Percentiles rank a stretch among this genome's conserved stretches.
phyloP scores from a whole-genome alignment of 495 filamentous ascomycete species.

The Aspergillus egyptiacus region DNA sequence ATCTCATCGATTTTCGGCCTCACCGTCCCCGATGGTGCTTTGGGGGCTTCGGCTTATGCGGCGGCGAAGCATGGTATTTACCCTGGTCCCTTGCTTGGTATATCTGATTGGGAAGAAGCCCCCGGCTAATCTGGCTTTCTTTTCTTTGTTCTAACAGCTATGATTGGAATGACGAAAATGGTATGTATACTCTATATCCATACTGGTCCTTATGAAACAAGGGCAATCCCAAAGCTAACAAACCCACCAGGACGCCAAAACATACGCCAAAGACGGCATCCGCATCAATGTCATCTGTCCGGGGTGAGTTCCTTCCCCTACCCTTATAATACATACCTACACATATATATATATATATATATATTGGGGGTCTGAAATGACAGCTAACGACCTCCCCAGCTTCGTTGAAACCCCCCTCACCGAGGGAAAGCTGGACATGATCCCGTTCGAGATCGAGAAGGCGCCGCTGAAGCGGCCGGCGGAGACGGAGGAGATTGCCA shows the following conservation, averaged over 20 bases:
- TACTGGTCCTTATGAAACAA: too few species aligned
- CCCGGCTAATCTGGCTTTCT: background rate
- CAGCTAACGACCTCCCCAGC: too few species aligned
- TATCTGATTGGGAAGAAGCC: background rate
- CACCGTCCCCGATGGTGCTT: constrained; percentile 12
- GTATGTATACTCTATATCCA: too few species aligned
- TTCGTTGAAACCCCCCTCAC: constrained; percentile 18
- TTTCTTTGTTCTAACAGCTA: constrained; percentile 19
- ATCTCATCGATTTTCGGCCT: constrained; percentile 28
- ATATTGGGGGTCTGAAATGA: too few species aligned
- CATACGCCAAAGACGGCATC: constrained; percentile 38
- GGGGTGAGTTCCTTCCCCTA: constrained; percentile 20
- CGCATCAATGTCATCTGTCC: constrained; percentile 48
- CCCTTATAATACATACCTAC: background rate
- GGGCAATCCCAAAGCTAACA: too few species aligned
- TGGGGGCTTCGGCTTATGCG: constrained; percentile 30
- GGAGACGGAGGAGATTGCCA: constrained; percentile 1
- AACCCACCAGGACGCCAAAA: constrained; percentile 43
- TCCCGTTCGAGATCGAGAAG: constrained; percentile 12
- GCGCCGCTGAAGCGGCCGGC: background rate
- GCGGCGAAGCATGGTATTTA: constrained; percentile 40
- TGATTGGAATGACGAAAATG: constrained; percentile 39
- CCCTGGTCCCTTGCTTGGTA: background rate
- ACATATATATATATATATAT: too few species aligned
- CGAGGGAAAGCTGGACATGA: background rate